Base-by-base conservation (phyloP, 176 grass and related monocot species). In the Calamus simplicifolius region DNA sequence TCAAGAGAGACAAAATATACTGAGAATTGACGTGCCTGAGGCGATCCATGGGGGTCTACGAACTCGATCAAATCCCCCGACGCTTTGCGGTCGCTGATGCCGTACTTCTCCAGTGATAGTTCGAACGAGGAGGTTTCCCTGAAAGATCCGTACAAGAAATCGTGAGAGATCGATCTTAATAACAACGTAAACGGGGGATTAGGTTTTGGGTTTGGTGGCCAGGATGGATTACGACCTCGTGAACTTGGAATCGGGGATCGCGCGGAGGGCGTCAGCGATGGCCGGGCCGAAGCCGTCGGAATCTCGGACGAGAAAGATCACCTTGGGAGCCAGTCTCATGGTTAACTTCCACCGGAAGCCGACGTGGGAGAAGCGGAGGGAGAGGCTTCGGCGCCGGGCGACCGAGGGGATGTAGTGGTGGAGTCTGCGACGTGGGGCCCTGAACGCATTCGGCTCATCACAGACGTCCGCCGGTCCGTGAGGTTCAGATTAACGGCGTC, bases 31-130 rank as follows among this genome's bases (percentile, higher is more conserved):
- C 66, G 49, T 29, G 83, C 89, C 65, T 86, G 75, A 59, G 82
- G 82, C 50, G 76, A 73, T 30, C 79, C 85, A 75, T 5, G 51
- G 13, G 69, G 66, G 72, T 89, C 73, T 18, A 81, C 25, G 73
- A 95, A 89, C 54, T 74, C 80, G 14, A 95, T 51, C 56, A 95
- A 54, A 66, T 89, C 85, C 58, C 58, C 82, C 1, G 70, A 73
- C 6, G 83, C 85, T 66, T 80, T 76, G 43, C 62, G 61, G 28
- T 57, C 54, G 10, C 17, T 21, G 29, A 79, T 67, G 30, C 76
- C 76, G 35, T 95, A 89, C 55, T 81, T 95, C 4, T 27, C 48
- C 12, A 95, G 66, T 25, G 85, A 48, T 15, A 89, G 49, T 53
- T 84, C 73, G 48, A 95, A 83, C 12, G 79, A 73, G 5, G 67